These are phyloP conservation scores for Cadophora malorum DNA, from an alignment of 2,329 filamentous ascomycete genomes.

Conservation along the genomic window DNA sequence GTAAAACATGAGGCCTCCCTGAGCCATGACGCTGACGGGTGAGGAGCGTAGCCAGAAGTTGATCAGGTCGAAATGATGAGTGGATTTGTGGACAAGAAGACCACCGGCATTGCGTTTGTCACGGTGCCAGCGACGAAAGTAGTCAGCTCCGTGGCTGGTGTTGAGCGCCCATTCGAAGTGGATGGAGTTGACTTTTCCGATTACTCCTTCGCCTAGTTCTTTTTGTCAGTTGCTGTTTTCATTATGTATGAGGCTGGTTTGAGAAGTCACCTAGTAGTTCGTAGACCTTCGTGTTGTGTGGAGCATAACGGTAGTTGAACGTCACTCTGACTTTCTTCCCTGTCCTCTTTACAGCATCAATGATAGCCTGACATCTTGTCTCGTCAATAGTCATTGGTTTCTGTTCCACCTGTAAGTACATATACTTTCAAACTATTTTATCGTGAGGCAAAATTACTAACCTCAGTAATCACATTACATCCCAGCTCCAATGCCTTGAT, in stretches of 20 bases:
- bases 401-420: slow-evolving; percentile 6
- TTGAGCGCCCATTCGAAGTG: slow-evolving; percentile 71
- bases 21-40: slow-evolving; percentile 62
- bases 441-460: neutral
- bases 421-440: too few relatives aligned
- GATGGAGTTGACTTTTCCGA: slow-evolving; percentile 62
- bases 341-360: slow-evolving; percentile 59
- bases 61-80: slow-evolving; percentile 68
- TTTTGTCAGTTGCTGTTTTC: neutral
- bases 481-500: slow-evolving; percentile 64
- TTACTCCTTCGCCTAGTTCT: slow-evolving; percentile 53
- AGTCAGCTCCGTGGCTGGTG: slow-evolving; percentile 66
- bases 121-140: slow-evolving; percentile 68
- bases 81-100: slow-evolving; percentile 66
- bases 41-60: slow-evolving; percentile 66
- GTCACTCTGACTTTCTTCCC: slow-evolving; percentile 59
- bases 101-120: slow-evolving; percentile 66
- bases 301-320: slow-evolving; percentile 70
- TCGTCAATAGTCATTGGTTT: slow-evolving; percentile 71
- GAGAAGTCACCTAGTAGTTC: slow-evolving; percentile 51
- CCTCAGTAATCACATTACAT: slow-evolving; percentile 64
- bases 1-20: slow-evolving; percentile 65
- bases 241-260: too few relatives aligned
- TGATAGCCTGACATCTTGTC: slow-evolving; percentile 59
- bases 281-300: slow-evolving; percentile 67